A percentile compares a stretch with the other conserved stretches of the same genome.
Conservation (phyloP, 192 early-diverging fungal genomes). For the Endogone sp. region DNA sequence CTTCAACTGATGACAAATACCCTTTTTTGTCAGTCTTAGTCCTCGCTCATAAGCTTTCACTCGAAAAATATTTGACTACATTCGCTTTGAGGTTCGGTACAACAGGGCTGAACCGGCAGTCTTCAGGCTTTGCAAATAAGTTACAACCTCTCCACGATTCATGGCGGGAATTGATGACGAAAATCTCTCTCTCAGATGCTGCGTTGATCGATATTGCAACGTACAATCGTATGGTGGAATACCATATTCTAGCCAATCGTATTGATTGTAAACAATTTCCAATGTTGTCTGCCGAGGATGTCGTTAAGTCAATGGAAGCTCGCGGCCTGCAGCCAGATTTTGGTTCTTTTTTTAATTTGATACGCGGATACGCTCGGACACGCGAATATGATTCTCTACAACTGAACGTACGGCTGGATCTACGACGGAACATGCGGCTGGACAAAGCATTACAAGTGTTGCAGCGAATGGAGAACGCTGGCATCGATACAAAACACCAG, state of each 20-base stretch:
- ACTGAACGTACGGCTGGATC: conserved; percentile 1
- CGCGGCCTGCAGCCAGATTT: conserved; percentile 20
- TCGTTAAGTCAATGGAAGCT: conserved; percentile 18
- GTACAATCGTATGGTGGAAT: conserved; percentile 16
- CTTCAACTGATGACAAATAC: not conserved
- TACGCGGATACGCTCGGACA: conserved; percentile 25
- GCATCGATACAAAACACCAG: conserved; percentile 13
- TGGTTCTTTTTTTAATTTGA: conserved; percentile 8
- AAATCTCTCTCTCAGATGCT: not conserved
- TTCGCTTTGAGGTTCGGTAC: not conserved
- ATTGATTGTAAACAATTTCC: conserved; percentile 20
- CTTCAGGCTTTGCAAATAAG: not conserved
- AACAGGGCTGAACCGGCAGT: not conserved
- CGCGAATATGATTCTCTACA: conserved; percentile 12
- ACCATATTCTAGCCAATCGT: conserved; percentile 21
- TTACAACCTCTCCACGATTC: not conserved
- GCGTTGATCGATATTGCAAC: not conserved
- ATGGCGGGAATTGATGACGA: not conserved
- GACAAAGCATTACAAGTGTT: conserved; percentile 23
- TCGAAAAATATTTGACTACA: not conserved
- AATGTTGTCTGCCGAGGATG: conserved; percentile 14
- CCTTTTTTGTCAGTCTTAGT: not conserved
- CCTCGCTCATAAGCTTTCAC: not conserved
- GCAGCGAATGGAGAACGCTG: conserved; percentile 16
- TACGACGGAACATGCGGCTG: conserved; percentile 8